Conservation (phyloP, 345 rosid genomes). For the Eucalyptus curtisii region DNA sequence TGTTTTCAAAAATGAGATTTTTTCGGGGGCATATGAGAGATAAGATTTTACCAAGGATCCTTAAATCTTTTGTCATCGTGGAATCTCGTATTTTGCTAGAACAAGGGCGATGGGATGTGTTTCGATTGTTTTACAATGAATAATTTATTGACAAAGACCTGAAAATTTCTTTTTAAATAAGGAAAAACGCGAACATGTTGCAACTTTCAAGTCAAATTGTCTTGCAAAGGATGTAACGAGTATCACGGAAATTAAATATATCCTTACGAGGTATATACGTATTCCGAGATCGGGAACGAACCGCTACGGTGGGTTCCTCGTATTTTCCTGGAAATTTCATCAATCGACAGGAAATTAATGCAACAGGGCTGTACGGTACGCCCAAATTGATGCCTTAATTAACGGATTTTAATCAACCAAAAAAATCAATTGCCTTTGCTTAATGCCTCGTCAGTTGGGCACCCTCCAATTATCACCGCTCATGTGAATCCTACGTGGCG, state of each 20-base stretch:
- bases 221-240: not conserved
- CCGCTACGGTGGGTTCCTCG: not conserved
- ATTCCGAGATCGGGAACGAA: not conserved
- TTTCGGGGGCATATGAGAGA: too few species aligned
- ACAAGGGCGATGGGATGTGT: accelerated
- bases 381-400: not conserved
- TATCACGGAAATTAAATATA: not conserved
- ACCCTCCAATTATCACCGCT: not conserved
- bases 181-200: not conserved
- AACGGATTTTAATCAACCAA: not conserved
- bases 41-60: too few species aligned
- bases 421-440: not conserved
- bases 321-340: not conserved
- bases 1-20: not conserved
- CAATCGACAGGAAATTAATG: not conserved
- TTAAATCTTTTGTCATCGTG: not conserved
- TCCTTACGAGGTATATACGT: not conserved
- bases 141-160: not conserved
- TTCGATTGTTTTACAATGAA: not conserved
- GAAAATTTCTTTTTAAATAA: not conserved
- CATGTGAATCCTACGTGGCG: constrained; percentile 59
- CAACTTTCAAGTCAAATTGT: not conserved
- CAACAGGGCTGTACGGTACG: not conserved
- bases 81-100: too few species aligned
- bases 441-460: not conserved